A percentile compares a stretch with the other conserved stretches of the same genome.
Conservation (phyloP, 345 rosid species). For the Isatis tinctoria region DNA sequence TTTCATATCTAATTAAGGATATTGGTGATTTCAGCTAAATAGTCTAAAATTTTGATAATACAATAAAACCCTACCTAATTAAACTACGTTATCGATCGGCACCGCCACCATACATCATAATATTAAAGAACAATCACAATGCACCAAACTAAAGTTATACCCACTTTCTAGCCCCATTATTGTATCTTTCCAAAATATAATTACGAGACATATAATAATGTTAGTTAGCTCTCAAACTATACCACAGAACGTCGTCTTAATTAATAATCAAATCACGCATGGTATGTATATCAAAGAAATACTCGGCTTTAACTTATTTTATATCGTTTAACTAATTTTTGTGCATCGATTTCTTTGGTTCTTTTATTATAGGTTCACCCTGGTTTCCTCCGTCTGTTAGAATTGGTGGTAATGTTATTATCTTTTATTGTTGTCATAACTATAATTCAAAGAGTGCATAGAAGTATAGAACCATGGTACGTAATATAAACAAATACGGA, state of each 20-base stretch:
- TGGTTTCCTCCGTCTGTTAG: not conserved
- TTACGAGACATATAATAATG: not conserved
- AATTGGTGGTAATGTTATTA: not conserved
- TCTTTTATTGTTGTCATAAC: not conserved
- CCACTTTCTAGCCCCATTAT: conserved; percentile 10
- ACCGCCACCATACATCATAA: conserved; percentile 1
- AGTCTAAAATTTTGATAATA: not conserved
- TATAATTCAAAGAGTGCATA: not conserved
- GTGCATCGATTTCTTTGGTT: too few relatives aligned
- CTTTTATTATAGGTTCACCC: not conserved
- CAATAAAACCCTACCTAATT: not conserved
- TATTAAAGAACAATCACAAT: not conserved
- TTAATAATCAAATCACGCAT: not conserved
- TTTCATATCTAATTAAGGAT: not conserved
- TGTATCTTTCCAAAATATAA: not conserved
- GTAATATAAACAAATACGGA: not conserved
- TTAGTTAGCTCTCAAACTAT: not conserved
- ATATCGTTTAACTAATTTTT: not conserved
- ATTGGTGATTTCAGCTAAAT: not conserved
- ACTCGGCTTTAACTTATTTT: not conserved
- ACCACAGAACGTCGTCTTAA: not conserved
- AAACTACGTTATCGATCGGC: conserved; percentile 13
- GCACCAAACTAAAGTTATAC: conserved; percentile 3
- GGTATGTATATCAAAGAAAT: not conserved
- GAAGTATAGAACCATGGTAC: too few relatives aligned